Percentiles rank a stretch among this genome's conserved stretches.
phyloP scores from a whole-genome alignment of 768 basidiomycete species.

The Lentinula detonsa region DNA sequence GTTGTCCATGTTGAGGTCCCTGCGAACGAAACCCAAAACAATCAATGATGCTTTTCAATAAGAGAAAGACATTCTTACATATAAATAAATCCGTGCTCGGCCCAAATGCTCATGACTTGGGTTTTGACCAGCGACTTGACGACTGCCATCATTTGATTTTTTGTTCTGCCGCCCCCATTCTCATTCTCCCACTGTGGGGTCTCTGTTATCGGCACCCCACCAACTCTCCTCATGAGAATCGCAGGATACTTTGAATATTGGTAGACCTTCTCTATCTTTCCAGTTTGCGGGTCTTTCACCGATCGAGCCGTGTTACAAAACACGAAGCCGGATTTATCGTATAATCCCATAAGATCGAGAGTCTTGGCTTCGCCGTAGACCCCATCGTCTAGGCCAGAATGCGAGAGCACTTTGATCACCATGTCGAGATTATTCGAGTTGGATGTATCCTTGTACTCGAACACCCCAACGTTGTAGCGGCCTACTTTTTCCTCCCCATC shows the following conservation, averaged over 20 bases:
- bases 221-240: background rate
- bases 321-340: background rate
- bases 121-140: background rate
- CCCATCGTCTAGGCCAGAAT: background rate
- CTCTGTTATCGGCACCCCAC: background rate
- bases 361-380: background rate
- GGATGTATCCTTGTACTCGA: background rate
- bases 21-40: background rate
- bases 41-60: background rate
- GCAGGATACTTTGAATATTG: background rate
- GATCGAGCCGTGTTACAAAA: background rate
- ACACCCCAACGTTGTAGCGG: background rate
- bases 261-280: background rate
- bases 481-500: background rate
- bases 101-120: background rate
- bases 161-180: background rate
- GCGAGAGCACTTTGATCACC: background rate
- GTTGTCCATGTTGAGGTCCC: background rate
- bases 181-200: background rate
- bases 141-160: background rate
- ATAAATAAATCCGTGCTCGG: background rate
- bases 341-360: background rate
- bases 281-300: background rate
- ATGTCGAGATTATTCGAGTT: background rate
- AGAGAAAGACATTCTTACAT: background rate